Base-by-base conservation (phyloP, 495 filamentous ascomycete species). In the Hypoxylon rickii region DNA sequence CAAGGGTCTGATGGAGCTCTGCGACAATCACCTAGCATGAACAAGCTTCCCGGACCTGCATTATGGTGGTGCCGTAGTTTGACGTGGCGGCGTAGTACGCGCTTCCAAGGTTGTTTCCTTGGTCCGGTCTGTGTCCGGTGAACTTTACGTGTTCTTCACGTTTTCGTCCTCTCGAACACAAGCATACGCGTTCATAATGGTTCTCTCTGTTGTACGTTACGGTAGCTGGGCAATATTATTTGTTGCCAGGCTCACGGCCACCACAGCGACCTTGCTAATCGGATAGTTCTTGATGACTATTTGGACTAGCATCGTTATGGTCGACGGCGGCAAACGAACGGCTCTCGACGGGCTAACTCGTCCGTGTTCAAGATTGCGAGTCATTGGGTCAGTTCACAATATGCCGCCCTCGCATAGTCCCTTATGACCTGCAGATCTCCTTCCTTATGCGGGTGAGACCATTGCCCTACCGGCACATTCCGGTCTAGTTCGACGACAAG, bases 21-120 rank as follows among this genome's bases (percentile, higher is more conserved):
- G 8, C 13, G 17, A 10, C 15, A 20, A 44, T 33, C 29, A 11
- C 26, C 22, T 21, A 51, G 26, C 49, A 42, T 26, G 22, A 54
- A 58, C 29, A 56, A 47, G 49, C 38, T 51, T 26, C 13, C 38
- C 17, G 64, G 64, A 68, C 65, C 65, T 68, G 65, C 65, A 68
- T 68, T 36, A 45, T 57, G 44, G 55, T 48, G 52, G 51, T 45
- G 18, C 48, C 31, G 33, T 45, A 44, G 24, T 48, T 68, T 61
- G 55, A 68, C 60, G 62, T 65, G 60, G 62, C 62, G 58, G 51
- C 45, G 51, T 51, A 33, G 59, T 44, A 60, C 37, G 48, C 51
- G 51, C 49, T 55, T 10, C 24, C 10, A 4, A 4, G 10, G 4
- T 10, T 49, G 22, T 58, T 41, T 40, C 43, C 39, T 15, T 43